A percentile compares a stretch with the other conserved stretches of the same genome.
Conservation (phyloP, 1,284 basidiomycete species). For the Ustilago cynodontis region DNA sequence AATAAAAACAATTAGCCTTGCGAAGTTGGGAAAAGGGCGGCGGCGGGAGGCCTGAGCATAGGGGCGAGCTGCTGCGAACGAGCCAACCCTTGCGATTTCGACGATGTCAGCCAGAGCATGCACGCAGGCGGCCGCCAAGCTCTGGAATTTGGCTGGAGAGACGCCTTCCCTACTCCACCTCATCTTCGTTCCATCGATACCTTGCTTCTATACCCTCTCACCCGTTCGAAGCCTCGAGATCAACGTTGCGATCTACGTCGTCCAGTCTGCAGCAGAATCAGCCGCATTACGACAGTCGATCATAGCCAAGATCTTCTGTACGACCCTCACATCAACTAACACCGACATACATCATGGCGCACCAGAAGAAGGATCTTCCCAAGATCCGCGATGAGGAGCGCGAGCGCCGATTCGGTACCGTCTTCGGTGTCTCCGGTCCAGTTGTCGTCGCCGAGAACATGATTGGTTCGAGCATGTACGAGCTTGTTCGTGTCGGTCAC, state of each 20-base stretch:
- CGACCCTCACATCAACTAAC: slow-evolving; percentile 17
- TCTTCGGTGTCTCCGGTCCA: slow-evolving; percentile 69
- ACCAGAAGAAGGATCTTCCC: slow-evolving; percentile 66
- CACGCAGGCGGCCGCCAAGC: slow-evolving; percentile 18
- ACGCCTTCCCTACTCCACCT: not conserved
- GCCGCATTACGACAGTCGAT: not conserved
- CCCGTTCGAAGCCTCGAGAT: not conserved
- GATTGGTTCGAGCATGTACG: slow-evolving; percentile 70
- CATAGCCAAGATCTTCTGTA: not conserved
- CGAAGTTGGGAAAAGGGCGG: not conserved
- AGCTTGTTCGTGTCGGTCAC: slow-evolving; percentile 69
- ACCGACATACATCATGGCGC: slow-evolving; percentile 50
- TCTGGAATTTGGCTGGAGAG: slow-evolving; percentile 10
- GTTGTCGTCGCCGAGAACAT: slow-evolving; percentile 69
- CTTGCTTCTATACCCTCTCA: slow-evolving; percentile 20
- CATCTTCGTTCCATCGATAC: slow-evolving; percentile 2
- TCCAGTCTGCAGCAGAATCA: too few relatives aligned
- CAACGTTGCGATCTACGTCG: not conserved
- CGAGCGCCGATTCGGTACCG: slow-evolving; percentile 60
- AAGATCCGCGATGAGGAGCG: slow-evolving; percentile 69
- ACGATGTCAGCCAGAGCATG: slow-evolving; percentile 9
- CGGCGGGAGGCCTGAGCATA: not conserved
- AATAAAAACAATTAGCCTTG: not conserved
- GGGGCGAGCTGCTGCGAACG: slow-evolving; percentile 13
- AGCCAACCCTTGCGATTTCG: slow-evolving; percentile 3